Conservation (phyloP, 371 early-diverging fungal genomes). For the Lichtheimia hyalospora region DNA sequence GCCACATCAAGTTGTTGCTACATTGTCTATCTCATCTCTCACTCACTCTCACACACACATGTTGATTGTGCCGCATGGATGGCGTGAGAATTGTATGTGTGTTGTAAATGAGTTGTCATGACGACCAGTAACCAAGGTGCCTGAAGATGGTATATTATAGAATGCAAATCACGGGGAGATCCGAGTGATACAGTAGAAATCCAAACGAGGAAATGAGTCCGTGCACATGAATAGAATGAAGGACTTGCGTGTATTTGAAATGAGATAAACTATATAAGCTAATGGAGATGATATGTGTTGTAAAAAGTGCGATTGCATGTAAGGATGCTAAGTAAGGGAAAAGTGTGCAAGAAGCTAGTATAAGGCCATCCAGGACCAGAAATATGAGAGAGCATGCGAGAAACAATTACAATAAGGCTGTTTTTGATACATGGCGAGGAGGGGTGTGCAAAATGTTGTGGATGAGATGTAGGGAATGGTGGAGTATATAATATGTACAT, state of each 20-base stretch:
- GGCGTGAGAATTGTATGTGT: too few relatives aligned
- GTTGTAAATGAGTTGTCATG: too few relatives aligned
- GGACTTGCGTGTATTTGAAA: not conserved
- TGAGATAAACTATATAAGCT: not conserved
- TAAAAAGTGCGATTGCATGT: not conserved
- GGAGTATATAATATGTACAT: conserved; percentile 14
- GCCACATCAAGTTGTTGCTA: not conserved
- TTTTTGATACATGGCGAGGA: not conserved
- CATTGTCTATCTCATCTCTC: too few relatives aligned
- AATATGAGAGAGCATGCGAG: not conserved
- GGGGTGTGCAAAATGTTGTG: not conserved
- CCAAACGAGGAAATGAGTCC: too few relatives aligned
- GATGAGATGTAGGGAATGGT: conserved; percentile 1
- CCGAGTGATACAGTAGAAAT: too few relatives aligned
- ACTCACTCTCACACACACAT: too few relatives aligned
- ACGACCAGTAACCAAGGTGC: too few relatives aligned
- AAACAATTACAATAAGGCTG: conserved; percentile 1
- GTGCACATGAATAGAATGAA: too few relatives aligned
- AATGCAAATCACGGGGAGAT: too few relatives aligned
- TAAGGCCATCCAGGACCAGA: not conserved
- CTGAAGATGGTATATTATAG: too few relatives aligned
- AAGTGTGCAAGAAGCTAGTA: not conserved
- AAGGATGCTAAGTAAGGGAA: not conserved
- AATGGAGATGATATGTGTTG: not conserved
- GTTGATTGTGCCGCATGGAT: too few relatives aligned